Conservation (phyloP, 2,329 filamentous ascomycete species). For the Beauveria caledonica region DNA sequence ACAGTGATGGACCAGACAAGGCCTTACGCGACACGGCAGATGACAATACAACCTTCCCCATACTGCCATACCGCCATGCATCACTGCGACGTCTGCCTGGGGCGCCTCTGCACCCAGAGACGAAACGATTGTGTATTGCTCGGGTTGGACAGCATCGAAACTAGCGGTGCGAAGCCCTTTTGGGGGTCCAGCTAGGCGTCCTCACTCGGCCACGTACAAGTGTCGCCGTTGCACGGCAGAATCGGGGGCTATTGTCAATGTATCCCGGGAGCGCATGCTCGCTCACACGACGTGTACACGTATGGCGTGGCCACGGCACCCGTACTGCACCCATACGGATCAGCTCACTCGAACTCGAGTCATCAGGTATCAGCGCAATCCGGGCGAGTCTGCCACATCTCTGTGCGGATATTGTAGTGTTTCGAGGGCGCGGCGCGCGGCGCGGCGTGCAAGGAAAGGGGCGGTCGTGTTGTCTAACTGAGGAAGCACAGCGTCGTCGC, state of each 20-base stretch:
- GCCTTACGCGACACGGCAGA: not conserved
- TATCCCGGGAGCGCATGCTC: not conserved
- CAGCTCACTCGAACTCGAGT: constrained; percentile 2
- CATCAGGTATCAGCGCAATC: constrained; percentile 6
- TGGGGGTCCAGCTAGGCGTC: not conserved
- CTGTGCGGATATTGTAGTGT: constrained; percentile 4
- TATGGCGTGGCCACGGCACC: not conserved
- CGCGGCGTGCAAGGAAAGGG: not conserved
- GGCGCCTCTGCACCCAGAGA: not conserved
- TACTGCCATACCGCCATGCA: not conserved
- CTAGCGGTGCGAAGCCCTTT: not conserved
- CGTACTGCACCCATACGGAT: constrained; percentile 4
- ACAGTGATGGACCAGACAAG: not conserved
- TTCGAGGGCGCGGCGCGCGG: constrained; percentile 1
- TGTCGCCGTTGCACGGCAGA: constrained; percentile 1
- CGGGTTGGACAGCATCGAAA: constrained; percentile 4
- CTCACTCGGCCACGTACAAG: constrained; percentile 2
- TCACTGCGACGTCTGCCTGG: not conserved
- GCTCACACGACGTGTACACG: constrained; percentile 8
- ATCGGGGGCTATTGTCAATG: constrained; percentile 2
- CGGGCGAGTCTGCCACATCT: not conserved
- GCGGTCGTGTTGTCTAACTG: not conserved
- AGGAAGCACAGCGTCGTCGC: constrained; percentile 5
- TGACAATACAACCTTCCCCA: not conserved
- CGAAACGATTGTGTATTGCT: not conserved